phyloP scores from a whole-genome alignment of 306 rosid genomes.

The Acacia melanoxylon region DNA sequence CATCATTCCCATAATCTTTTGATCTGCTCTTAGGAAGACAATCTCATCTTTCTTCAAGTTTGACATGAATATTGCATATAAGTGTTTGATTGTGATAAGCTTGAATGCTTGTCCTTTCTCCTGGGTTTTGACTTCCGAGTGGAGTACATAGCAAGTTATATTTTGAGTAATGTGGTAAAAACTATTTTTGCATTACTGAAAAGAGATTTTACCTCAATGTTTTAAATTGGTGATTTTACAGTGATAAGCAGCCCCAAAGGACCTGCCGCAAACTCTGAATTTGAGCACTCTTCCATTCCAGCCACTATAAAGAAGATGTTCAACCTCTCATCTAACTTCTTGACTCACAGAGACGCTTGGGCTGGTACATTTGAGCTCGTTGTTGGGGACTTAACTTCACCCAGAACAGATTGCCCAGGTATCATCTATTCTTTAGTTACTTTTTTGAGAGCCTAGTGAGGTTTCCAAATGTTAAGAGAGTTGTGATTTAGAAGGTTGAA shows the following conservation, averaged over 20 bases:
- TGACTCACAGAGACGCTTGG: slow-evolving; percentile 99
- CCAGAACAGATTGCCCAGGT: slow-evolving; percentile 98
- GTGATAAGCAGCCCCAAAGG: slow-evolving; percentile 76
- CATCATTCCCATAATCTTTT: not conserved
- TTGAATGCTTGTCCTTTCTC: no score
- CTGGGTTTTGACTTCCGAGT: no score
- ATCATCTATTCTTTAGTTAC: not conserved
- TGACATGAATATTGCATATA: no score
- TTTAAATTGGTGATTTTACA: slow-evolving; percentile 35
- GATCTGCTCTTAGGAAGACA: not conserved
- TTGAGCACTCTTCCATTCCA: slow-evolving; percentile 97
- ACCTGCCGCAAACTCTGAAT: slow-evolving; percentile 83
- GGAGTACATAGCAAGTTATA: not conserved
- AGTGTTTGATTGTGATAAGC: no score
- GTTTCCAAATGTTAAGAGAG: not conserved
- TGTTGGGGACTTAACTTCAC: slow-evolving; percentile 67
- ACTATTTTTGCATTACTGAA: slow-evolving; percentile 15
- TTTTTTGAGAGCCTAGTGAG: not conserved
- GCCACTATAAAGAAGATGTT: slow-evolving; percentile 96
- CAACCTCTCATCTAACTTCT: slow-evolving; percentile 85
- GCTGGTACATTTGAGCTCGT: slow-evolving; percentile 92
- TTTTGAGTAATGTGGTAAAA: not conserved
- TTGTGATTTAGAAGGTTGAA: not conserved
- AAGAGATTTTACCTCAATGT: not conserved
- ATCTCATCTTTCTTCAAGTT: not conserved